Base-by-base conservation (phyloP, 2,329 filamentous ascomycete species). In the Neofusicoccum umdonicola region DNA sequence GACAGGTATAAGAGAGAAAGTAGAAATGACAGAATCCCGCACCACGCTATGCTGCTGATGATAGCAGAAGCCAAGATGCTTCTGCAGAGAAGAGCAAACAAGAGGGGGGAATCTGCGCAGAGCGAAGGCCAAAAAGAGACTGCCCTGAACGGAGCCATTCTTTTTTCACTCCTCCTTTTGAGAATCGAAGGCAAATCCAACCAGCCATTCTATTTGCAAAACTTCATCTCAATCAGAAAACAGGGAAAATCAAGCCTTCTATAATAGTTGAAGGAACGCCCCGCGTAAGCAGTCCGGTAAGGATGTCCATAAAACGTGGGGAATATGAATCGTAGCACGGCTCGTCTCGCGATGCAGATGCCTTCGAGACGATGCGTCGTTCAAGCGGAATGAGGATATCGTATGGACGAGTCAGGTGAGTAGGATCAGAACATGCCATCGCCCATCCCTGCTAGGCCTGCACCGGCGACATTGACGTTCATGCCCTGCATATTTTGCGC, bases 401-500 rank as follows among this genome's bases (percentile, higher is more conserved):
- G 61, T 63, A 37, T 63, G 39, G 27, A 31, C 39, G 37, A 54
- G 41, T 54, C 48, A 62, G 41, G 60, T 44, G 37, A 34, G 37
- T 44, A 17, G 57, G 48, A 52, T 69, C 71, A 77, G 64, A 76
- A 77, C 77, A 83, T 82, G 65, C 83, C 81, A 66, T 84, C 82
- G 66, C 83, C 83, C 71, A 87, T 85, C 64, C 84, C 84, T 45
- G 83, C 80, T 66, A 88, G 78, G 62, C 84, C 84, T 65, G 80
- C 80, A 50, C 80, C 81, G 27, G 82, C 83, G 66, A 83, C 80
- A 65, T 83, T 83, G 66, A 79, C 80, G 62, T 79, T 80, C 70
- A 79, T 74, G 62, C 78, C 78, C 67, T 80, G 77, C 52, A 80
- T 67, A 57, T 78, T 78, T 56, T 72, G 75, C 15, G 74, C 72